Evolutionary conservation across 768 basidiomycete genomes (phyloP).

Genomic region (Tricholomella constricta): DNA sequence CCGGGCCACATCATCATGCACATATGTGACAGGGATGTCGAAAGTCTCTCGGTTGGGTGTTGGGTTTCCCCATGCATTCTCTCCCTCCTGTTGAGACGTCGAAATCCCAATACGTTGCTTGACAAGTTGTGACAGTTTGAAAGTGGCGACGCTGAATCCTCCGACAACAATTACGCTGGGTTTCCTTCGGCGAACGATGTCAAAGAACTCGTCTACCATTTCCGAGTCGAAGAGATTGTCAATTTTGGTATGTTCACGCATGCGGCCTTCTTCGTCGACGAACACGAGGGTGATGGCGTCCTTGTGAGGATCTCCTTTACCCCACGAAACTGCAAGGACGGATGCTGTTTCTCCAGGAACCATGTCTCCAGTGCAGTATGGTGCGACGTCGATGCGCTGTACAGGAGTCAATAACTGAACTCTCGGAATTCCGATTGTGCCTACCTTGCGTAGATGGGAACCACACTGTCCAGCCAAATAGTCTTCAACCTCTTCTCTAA

Average conservation of each 20-base stretch:
- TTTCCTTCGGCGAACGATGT: constrained; percentile 77
- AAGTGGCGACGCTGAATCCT: constrained; percentile 83
- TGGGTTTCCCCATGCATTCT: constrained; percentile 26
- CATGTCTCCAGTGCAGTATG: constrained; percentile 63
- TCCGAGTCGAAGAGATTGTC: constrained; percentile 82
- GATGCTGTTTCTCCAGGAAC: constrained; percentile 71
- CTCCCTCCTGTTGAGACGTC: constrained; percentile 24
- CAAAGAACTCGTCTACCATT: constrained; percentile 71
- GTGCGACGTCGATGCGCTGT: constrained; percentile 83
- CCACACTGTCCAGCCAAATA: constrained; percentile 69
- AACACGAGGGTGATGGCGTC: constrained; percentile 86
- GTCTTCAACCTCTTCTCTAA: constrained; percentile 91
- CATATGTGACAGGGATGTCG: constrained; percentile 77
- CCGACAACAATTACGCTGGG: constrained; percentile 90
- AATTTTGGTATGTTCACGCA: constrained; percentile 87
- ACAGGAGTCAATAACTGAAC: constrained; percentile 17
- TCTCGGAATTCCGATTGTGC: constrained; percentile 9
- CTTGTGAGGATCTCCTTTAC: constrained; percentile 90
- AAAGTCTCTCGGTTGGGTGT: constrained; percentile 45
- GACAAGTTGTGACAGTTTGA: constrained; percentile 65
- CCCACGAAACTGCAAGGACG: constrained; percentile 92
- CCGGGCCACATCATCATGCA: constrained; percentile 89
- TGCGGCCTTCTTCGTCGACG: constrained; percentile 84
- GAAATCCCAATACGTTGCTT: constrained; percentile 50
- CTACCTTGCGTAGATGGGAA: constrained; percentile 67